These are phyloP conservation scores for Trichoderma cornu-damae DNA, from an alignment of 2,329 filamentous ascomycete species.

Conservation along the genomic window DNA sequence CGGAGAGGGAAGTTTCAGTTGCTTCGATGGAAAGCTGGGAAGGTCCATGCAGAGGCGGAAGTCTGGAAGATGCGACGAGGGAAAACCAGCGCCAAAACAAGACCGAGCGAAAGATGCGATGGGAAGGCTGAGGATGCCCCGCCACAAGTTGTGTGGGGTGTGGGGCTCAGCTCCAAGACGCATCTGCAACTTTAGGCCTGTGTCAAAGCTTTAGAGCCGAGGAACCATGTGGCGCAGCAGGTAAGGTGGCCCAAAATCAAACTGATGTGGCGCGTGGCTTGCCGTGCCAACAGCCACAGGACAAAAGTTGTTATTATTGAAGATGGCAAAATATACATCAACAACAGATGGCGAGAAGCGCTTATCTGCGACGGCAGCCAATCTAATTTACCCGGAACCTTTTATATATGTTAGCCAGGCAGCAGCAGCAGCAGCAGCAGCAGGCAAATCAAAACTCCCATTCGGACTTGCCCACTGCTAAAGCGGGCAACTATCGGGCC, in stretches of 20 bases:
- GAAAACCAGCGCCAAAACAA: not conserved
- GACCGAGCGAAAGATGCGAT: not conserved
- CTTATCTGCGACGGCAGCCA: too few species aligned
- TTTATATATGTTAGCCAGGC: too few species aligned
- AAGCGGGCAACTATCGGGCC: too few species aligned
- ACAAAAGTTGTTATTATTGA: too few species aligned
- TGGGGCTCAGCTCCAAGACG: constrained; percentile 12
- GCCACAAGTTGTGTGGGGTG: constrained; percentile 18
- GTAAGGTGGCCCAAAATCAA: not conserved
- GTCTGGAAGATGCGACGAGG: not conserved
- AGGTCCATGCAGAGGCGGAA: not conserved
- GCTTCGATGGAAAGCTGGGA: not conserved
- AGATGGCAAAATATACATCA: too few species aligned
- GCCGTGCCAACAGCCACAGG: not conserved
- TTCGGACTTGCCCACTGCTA: too few species aligned
- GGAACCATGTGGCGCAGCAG: constrained; percentile 9
- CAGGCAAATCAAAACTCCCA: too few species aligned
- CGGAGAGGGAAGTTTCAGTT: not conserved
- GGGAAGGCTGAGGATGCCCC: constrained; percentile 8
- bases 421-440: too few species aligned
- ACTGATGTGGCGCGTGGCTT: constrained; percentile 4
- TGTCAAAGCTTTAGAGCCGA: not conserved
- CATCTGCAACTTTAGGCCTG: constrained; percentile 12
- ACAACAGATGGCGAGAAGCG: too few species aligned
- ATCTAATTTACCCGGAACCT: too few species aligned